Base-by-base conservation (phyloP, 2,329 filamentous ascomycete genomes). In the Cadophora sp. region DNA sequence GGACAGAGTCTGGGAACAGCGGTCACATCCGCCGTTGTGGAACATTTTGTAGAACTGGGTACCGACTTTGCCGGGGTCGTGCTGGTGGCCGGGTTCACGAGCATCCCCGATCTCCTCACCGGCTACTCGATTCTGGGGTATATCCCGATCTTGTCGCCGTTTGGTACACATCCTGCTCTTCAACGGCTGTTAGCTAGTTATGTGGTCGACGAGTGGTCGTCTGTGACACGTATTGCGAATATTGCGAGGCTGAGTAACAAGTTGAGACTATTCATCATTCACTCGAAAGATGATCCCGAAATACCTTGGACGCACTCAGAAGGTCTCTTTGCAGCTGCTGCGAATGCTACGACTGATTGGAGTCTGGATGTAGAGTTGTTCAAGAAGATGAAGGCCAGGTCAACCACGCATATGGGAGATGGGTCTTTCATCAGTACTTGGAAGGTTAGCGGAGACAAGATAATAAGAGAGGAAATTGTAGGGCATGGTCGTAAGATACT, bases 1-100 rank as follows among this genome's bases (percentile, higher is more conserved):
- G 95, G 94, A 22, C 94, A 97, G 75, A 96, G 92, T 74, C 85
- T 98, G 0, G 95, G 95, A 27, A 97, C 95, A 0, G 94, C 92
- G 0, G 92, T 97, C 1, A 89, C 91, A 6, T 86, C 89, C 56
- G 94, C 89, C 2, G 88, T 92, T 0, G 90, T 88, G 1, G 89
- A 97, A 75, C 85, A 88, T 65, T 94, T 92, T 74, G 85, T 87
- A 2, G 76, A 76, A 26, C 77, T 83, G 62, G 85, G 84, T 4
- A 82, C 89, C 55, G 88, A 91, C 31, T 97, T 97, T 75, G 93
- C 92, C 0, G 92, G 92, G 19, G 83, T 97, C 2, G 83, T 97
- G 26, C 86, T 97, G 14, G 87, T 97, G 4, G 90, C 94, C 0
- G 89, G 90, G 0, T 97, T 97, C 82, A 91, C 89, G 62, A 90